A percentile compares a stretch with the other conserved stretches of the same genome.
Conservation (phyloP, 169 alveolate species). For the Plasmodium relictum region DNA sequence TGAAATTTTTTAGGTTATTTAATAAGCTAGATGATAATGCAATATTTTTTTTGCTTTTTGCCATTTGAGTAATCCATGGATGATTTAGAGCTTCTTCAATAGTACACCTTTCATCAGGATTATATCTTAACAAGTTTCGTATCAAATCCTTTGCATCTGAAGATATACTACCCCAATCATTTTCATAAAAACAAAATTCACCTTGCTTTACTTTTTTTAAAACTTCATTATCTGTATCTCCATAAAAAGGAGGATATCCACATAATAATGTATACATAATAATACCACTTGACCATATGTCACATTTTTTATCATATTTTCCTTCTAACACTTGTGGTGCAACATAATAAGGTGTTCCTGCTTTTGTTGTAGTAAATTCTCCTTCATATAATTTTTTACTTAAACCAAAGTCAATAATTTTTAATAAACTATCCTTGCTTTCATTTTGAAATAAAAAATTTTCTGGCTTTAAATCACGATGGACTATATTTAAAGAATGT, state of each 20-base stretch:
- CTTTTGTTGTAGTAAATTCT: slow-evolving; percentile 89
- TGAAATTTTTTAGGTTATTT: slow-evolving; percentile 90
- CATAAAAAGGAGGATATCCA: slow-evolving; percentile 87
- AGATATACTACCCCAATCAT: slow-evolving; percentile 92
- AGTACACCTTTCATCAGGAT: slow-evolving; percentile 89
- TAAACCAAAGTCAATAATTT: slow-evolving; percentile 95
- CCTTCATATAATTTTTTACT: slow-evolving; percentile 89
- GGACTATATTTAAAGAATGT: slow-evolving; percentile 94
- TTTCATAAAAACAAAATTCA: slow-evolving; percentile 88
- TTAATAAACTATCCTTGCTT: slow-evolving; percentile 90
- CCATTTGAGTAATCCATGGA: slow-evolving; percentile 88
- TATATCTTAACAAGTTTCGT: slow-evolving; percentile 86
- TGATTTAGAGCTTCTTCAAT: slow-evolving; percentile 95
- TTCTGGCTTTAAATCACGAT: slow-evolving; percentile 98
- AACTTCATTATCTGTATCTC: slow-evolving; percentile 91
- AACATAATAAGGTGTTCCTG: slow-evolving; percentile 96
- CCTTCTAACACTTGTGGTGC: slow-evolving; percentile 97
- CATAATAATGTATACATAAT: slow-evolving; percentile 89
- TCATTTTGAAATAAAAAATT: slow-evolving; percentile 93
- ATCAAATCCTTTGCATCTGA: slow-evolving; percentile 91
- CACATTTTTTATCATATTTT: slow-evolving; percentile 95
- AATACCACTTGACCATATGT: slow-evolving; percentile 95
- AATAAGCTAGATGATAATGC: slow-evolving; percentile 78
- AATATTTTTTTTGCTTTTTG: slow-evolving; percentile 53
- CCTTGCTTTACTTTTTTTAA: slow-evolving; percentile 89